phyloP scores from a whole-genome alignment of 352 stramenopile genomes.

The Saprolegnia parasitica region DNA sequence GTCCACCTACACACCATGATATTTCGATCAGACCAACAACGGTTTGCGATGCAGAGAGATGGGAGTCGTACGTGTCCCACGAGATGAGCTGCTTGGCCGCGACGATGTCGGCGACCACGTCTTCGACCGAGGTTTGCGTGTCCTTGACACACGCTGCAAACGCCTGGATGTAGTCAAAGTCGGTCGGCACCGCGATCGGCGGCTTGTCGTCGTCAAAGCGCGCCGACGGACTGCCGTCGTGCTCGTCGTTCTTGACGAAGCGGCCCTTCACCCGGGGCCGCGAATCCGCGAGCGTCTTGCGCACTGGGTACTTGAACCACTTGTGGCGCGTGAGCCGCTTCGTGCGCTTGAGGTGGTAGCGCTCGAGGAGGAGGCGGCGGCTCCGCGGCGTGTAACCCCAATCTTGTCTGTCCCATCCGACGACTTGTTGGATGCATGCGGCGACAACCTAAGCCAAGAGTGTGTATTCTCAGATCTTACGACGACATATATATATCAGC shows the following conservation, averaged over 20 bases:
- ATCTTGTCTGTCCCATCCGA: constrained; percentile 1
- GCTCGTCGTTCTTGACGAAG: constrained; percentile 27
- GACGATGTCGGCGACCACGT: constrained; percentile 24
- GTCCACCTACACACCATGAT: constrained; percentile 25
- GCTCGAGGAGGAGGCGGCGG: constrained; percentile 24
- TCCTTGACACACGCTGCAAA: constrained; percentile 28
- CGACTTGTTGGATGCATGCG: neutral
- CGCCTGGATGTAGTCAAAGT: constrained; percentile 29
- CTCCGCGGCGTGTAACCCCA: constrained; percentile 28
- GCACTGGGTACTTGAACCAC: constrained; percentile 29
- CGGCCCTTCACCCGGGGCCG: constrained; percentile 24
- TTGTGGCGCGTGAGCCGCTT: constrained; percentile 26
- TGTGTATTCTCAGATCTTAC: neutral
- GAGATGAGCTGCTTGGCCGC: constrained; percentile 23
- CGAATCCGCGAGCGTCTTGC: constrained; percentile 26
- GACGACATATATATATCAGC: neutral
- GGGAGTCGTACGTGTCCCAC: constrained; percentile 23
- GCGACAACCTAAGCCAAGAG: constrained; percentile 2
- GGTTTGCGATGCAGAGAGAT: no score
- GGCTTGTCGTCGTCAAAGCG: neutral
- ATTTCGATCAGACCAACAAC: no score
- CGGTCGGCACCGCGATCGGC: neutral
- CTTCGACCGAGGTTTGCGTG: constrained; percentile 10
- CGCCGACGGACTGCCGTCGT: constrained; percentile 6
- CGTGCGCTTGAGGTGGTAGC: constrained; percentile 27